Evolutionary conservation across 805 yeast species (phyloP).

Genomic region (Metschnikowia aberdeeniae): DNA sequence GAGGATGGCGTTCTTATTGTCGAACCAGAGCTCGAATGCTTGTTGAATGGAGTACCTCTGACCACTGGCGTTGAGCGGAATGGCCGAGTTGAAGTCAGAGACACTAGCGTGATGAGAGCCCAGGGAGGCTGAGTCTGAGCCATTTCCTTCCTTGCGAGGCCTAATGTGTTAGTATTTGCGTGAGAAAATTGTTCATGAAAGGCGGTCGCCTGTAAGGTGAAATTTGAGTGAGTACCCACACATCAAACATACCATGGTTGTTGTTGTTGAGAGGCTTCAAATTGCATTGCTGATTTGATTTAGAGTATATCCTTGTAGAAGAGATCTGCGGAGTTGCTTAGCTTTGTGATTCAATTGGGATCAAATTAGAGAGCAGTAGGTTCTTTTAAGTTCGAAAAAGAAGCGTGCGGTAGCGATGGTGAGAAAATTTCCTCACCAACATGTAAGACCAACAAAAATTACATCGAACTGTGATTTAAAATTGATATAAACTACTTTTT

Average conservation of each 20-base stretch:
- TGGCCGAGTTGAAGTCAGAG: conserved; percentile 10
- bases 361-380: not conserved
- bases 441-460: not conserved
- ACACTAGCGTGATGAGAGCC: not conserved
- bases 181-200: not conserved
- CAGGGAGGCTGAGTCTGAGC: conserved; percentile 3
- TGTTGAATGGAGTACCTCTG: conserved; percentile 48
- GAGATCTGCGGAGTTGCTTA: conserved; percentile 1
- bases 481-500: not conserved
- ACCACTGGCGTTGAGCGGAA: conserved; percentile 40
- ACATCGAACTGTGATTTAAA: no score
- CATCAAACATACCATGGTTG: conserved; percentile 12
- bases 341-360: not conserved
- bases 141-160: conserved; percentile 16
- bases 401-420: conserved; percentile 5
- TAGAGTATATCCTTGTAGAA: not conserved
- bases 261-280: conserved; percentile 13
- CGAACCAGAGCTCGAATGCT: conserved; percentile 50
- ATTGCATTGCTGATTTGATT: conserved; percentile 6
- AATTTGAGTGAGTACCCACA: not conserved
- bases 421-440: conserved; percentile 4
- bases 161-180: conserved; percentile 10
- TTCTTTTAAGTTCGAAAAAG: conserved; percentile 1
- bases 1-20: conserved; percentile 26
- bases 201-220: no score